Evolutionary conservation across 202 grass and related monocot genomes (phyloP), one percentile per base, ranked within the genome.

Genomic region (Panicum virgatum): DNA sequence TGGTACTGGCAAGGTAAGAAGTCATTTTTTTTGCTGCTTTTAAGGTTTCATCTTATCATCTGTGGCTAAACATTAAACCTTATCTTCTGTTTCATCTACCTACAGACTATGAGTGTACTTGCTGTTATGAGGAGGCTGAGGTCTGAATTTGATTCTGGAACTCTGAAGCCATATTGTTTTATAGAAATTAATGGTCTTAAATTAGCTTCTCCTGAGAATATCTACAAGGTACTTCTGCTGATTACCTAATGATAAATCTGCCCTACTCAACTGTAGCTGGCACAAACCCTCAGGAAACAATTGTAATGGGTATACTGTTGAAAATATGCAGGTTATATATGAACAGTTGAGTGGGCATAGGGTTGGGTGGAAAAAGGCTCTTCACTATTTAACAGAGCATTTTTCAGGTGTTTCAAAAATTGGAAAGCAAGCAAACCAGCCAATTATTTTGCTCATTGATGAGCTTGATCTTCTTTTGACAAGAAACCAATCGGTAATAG

Each of bases 401-500:
- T 98, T 98, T 93, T 95, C 86, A 82, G 86, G 87, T 82, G 92
- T 77, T 34, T 75, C 70, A 70, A 86, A 88, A 84, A 69, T 86
- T 52, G 82, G 84, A 52, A 93, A 90, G 58, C 82, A 98, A 88
- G 76, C 88, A 82, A 88, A 87, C 51, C 83, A 88, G 72, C 88
- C 96, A 82, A 93, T 92, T 90, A 44, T 98, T 86, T 89, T 98
- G 80, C 96, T 98, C 69, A 98, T 98, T n/a, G 96, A 98, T 30
- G 96, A 98, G 61, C 96, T 98, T 75, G 96, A 98, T 88, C 92
- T 98, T 82, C 96, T 98, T 90, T 88, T 98, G 85, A 98, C 96
- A 59, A 85, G 96, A 89, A 98, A 95, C 63, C 96, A 98, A 72
- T 98, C 96, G 69, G 96, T 98, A 93, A 91, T 65, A 81, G 73